Percentiles rank a stretch among this genome's conserved stretches.
Evolutionary conservation across 2,329 filamentous ascomycete species (phyloP).

Genomic region (Knoxdaviesia capensis): DNA sequence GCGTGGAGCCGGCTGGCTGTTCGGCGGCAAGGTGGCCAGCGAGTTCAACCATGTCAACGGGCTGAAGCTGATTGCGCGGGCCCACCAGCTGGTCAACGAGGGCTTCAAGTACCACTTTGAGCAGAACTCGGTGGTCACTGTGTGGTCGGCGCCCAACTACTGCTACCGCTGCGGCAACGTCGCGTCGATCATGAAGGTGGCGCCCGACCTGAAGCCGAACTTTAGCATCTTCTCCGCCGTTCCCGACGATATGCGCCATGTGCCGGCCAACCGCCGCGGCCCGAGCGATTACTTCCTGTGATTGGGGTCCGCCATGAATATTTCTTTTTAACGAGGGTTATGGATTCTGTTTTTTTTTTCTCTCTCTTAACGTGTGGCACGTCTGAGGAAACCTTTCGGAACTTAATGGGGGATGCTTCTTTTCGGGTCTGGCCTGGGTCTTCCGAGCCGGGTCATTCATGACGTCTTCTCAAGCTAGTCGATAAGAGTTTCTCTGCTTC

Average conservation of each 20-base stretch:
- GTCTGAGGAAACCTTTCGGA: no score
- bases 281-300: conserved; percentile 53
- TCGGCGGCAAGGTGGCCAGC: conserved; percentile 89
- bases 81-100: conserved; percentile 97
- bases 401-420: no score
- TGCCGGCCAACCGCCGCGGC: conserved; percentile 49
- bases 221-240: conserved; percentile 87
- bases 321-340: not conserved
- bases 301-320: conserved; percentile 5
- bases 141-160: conserved; percentile 95
- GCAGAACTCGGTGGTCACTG: conserved; percentile 88
- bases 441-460: not conserved
- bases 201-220: conserved; percentile 65
- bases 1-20: conserved; percentile 90
- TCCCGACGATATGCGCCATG: conserved; percentile 65
- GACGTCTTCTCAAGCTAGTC: not conserved
- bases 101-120: conserved; percentile 97
- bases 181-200: conserved; percentile 87
- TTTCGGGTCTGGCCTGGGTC: no score
- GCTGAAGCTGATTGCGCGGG: conserved; percentile 84
- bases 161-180: conserved; percentile 93
- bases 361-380: no score
- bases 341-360: not conserved
- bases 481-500: not conserved
- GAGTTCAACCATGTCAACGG: conserved; percentile 97